Percentiles rank a stretch among this genome's conserved stretches.
phyloP scores from a whole-genome alignment of 2,329 filamentous ascomycete species.

The Colletotrichum scovillei region DNA sequence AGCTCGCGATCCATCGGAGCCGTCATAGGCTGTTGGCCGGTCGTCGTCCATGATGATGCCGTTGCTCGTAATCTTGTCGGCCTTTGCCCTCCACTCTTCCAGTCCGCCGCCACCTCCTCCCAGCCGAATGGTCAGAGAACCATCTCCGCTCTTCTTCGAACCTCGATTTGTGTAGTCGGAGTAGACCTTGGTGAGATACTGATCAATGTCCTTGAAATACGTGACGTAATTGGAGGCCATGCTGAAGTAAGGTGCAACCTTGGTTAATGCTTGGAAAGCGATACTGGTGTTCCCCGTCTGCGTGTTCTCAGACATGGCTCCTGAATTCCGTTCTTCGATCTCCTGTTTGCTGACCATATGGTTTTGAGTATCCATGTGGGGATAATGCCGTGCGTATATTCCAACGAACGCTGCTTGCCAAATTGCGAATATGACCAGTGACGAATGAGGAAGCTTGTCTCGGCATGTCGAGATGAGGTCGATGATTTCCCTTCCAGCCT shows the following conservation, averaged over 20 bases:
- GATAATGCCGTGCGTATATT: conserved; percentile 75
- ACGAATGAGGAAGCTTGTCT: conserved; percentile 73
- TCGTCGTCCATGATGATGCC: conserved; percentile 51
- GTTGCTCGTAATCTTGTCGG: conserved; percentile 54
- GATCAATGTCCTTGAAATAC: conserved; percentile 64
- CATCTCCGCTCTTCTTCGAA: conserved; percentile 45
- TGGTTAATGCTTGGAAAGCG: conserved; percentile 60
- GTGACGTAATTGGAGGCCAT: conserved; percentile 68
- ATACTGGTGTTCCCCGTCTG: conserved; percentile 57
- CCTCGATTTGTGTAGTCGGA: conserved; percentile 52
- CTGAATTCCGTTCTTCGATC: conserved; percentile 39
- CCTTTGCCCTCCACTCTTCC: conserved; percentile 63
- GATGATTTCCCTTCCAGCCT: conserved; percentile 71
- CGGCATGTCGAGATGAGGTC: conserved; percentile 73
- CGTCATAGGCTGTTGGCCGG: conserved; percentile 39
- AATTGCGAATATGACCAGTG: conserved; percentile 73
- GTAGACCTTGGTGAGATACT: conserved; percentile 56
- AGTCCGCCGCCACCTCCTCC: conserved; percentile 61
- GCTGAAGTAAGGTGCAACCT: conserved; percentile 63
- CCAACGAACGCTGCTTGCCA: conserved; percentile 75
- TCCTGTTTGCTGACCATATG: conserved; percentile 60
- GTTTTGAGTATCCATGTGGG: conserved; percentile 71
- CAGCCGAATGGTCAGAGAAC: conserved; percentile 52
- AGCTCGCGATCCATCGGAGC: conserved; percentile 41
- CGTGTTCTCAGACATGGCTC: conserved; percentile 43